Percentiles rank a stretch among this genome's conserved stretches.
phyloP scores from a whole-genome alignment of 2,329 filamentous ascomycete genomes.

The Fusarium ambrosium region DNA sequence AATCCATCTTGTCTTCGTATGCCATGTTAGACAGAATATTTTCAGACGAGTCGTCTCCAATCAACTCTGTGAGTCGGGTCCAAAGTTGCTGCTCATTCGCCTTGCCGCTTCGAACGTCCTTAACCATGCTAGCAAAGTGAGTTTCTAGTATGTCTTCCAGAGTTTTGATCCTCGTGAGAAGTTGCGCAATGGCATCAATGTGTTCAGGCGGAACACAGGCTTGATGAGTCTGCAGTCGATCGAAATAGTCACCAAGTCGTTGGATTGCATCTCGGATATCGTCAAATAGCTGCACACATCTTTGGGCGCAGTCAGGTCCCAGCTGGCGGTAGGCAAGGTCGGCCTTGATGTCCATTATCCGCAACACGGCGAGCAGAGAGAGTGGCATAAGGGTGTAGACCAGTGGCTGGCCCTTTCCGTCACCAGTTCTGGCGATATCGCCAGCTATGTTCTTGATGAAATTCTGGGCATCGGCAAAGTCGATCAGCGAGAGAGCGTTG shows the following conservation, averaged over 20 bases:
- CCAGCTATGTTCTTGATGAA: not conserved
- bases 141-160: not conserved
- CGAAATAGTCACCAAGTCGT: not conserved
- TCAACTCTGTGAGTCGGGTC: not conserved
- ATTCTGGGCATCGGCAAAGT: not conserved
- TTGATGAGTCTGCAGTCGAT: not conserved
- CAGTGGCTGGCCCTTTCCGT: not conserved
- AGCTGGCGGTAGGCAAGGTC: not conserved
- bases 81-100: not conserved
- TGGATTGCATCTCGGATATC: not conserved
- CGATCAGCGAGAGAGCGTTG: not conserved
- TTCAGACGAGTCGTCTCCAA: not conserved
- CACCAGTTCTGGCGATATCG: not conserved
- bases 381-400: not conserved
- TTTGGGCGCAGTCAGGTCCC: not conserved
- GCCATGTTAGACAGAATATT: not conserved
- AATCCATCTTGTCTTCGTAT: not conserved
- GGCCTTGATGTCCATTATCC: not conserved
- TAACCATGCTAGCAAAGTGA: slow-evolving; percentile 1
- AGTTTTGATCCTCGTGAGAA: not conserved
- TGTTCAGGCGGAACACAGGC: not conserved
- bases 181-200: not conserved
- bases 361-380: not conserved
- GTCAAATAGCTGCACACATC: slow-evolving; percentile 4
- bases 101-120: slow-evolving; percentile 4